Conservation (phyloP, 805 yeast species). For the Lachancea dasiensis region DNA sequence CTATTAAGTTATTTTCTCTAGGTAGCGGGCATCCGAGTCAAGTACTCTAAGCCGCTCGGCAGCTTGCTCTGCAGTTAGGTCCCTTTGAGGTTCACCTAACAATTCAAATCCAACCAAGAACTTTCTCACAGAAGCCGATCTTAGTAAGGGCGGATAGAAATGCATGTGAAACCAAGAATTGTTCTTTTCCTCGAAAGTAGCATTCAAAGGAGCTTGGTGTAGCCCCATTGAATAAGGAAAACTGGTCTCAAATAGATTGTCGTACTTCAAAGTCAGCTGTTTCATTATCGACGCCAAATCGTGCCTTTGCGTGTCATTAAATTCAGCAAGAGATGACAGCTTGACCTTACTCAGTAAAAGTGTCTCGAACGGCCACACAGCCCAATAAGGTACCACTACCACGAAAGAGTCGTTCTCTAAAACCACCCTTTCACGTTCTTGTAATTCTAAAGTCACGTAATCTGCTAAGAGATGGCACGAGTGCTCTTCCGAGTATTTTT, state of each 20-base stretch:
- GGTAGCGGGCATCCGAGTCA: slow-evolving; percentile 32
- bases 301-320: slow-evolving; percentile 39
- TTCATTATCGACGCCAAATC: slow-evolving; percentile 55
- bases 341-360: slow-evolving; percentile 54
- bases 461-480: slow-evolving; percentile 53
- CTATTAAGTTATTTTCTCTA: too few species aligned
- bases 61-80: slow-evolving; percentile 31
- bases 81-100: slow-evolving; percentile 60
- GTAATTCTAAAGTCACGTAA: slow-evolving; percentile 51
- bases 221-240: slow-evolving; percentile 82
- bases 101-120: slow-evolving; percentile 69
- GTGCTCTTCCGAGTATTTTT: slow-evolving; percentile 39
- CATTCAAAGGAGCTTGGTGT: slow-evolving; percentile 63
- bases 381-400: slow-evolving; percentile 76
- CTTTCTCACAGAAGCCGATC: slow-evolving; percentile 70
- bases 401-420: slow-evolving; percentile 56
- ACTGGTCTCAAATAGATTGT: slow-evolving; percentile 59
- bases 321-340: slow-evolving; percentile 43
- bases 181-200: slow-evolving; percentile 38
- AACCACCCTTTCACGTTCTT: slow-evolving; percentile 47
- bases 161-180: slow-evolving; percentile 64
- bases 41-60: slow-evolving; percentile 39
- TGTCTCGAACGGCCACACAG: slow-evolving; percentile 77
- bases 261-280: slow-evolving; percentile 55
- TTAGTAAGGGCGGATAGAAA: slow-evolving; percentile 70